Base-by-base conservation (phyloP, 1,284 basidiomycete species). In the Sporisorium exsertum region DNA sequence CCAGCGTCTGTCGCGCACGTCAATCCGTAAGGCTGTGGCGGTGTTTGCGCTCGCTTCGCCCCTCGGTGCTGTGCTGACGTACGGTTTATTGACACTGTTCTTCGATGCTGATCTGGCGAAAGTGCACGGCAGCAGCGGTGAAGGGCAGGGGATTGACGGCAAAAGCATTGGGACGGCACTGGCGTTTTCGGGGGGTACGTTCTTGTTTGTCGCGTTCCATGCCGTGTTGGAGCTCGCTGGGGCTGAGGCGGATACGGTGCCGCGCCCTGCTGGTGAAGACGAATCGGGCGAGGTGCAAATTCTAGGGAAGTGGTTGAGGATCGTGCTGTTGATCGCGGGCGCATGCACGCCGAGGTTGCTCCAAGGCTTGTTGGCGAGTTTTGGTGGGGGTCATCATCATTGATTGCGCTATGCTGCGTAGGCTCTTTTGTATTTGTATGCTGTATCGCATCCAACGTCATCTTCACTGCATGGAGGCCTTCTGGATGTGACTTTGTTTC, bases 131-230 rank as follows among this genome's bases (percentile, higher is more conserved):
- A 26, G 24, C 15, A 26, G 37, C 29, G 47, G 50, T 13, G 33
- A 43, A 0, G 52, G 26, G 6, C 57, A 27, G 16, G 65, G 66
- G 20, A 79, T 84, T 6, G 72, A 74, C 26, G 58, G 52, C 0
- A 78, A 59, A 35, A 73, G 80, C 27, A 91, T 92, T 0, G 94
- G 93, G 7, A 86, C 90, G 8, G 91, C 92, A 1, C 87, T 95
- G 22, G 88, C 94, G n/a, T 87, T 94, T 70, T 94, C 93, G 18
- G 95, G 94, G 42, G 95, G 95, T 16, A 94, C 94, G 1, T 97
- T 97, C 86, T 87, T 97, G 32, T 97, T 95, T 83, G 95, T 97
- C 35, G 94, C 95, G 0, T 95, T 95, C 2, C 84, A 86, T 40
- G 83, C 84, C 0, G 79, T 86, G 26, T 63, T 82, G 20, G 79